phyloP scores from a whole-genome alignment of 192 early-diverging fungal genomes.

The Mortierella antarctica region DNA sequence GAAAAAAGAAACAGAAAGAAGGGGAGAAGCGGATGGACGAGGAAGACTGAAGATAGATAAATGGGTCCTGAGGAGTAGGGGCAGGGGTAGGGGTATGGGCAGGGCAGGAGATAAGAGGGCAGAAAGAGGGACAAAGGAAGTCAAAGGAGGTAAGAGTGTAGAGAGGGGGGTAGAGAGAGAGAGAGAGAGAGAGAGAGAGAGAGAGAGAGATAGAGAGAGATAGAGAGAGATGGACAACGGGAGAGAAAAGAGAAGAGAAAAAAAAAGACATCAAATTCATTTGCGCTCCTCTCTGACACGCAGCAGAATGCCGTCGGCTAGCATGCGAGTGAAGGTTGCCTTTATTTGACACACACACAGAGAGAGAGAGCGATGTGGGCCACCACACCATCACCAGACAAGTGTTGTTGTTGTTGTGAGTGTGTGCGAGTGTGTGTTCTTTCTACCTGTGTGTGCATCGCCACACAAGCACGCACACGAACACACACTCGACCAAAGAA shows the following conservation, averaged over 20 bases:
- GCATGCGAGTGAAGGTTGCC: not conserved
- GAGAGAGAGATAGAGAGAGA: not conserved
- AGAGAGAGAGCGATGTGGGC: not conserved
- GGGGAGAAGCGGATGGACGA: not conserved
- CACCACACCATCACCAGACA: too few species aligned
- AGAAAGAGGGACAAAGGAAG: not conserved
- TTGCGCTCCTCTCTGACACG: not conserved
- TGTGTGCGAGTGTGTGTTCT: not conserved
- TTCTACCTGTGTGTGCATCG: not conserved
- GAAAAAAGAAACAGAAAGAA: not conserved
- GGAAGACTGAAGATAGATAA: too few species aligned
- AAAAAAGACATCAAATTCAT: not conserved
- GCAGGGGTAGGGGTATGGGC: not conserved
- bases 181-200: not conserved
- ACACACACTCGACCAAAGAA: too few species aligned
- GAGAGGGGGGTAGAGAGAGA: not conserved
- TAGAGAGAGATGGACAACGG: not conserved
- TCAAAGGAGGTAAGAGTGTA: not conserved
- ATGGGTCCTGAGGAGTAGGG: not conserved
- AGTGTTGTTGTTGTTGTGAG: too few species aligned
- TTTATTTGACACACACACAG: not conserved
- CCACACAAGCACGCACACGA: too few species aligned
- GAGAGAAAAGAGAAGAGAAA: not conserved
- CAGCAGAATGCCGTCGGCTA: not conserved
- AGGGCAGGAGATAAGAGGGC: not conserved